Percentiles rank a stretch among this genome's conserved stretches.
Conservation (phyloP, 23 red algal genomes). For the Cyanidiococcus yangmingshanensis region DNA sequence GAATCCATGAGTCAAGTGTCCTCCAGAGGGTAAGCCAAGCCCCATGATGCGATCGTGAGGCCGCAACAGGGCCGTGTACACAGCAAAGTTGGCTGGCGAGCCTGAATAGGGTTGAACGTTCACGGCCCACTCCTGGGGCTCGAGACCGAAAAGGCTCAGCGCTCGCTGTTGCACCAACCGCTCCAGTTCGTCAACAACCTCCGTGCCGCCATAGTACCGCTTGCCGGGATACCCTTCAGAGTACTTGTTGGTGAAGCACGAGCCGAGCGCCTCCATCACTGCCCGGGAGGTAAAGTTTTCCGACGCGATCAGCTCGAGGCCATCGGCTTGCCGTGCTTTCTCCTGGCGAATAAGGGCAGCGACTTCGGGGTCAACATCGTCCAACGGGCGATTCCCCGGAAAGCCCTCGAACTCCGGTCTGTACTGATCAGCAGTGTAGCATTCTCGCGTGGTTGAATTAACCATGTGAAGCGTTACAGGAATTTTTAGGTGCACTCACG, state of each 20-base stretch:
- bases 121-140: conserved; percentile 63
- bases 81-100: conserved; percentile 95
- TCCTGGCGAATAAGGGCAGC: conserved; percentile 15
- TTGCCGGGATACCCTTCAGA: conserved; percentile 47
- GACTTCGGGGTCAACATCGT: conserved; percentile 42
- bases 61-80: conserved; percentile 68
- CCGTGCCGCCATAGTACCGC: conserved; percentile 90
- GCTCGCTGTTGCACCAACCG: conserved; percentile 51
- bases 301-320: conserved; percentile 28
- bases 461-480: background rate
- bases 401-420: background rate
- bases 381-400: conserved; percentile 49
- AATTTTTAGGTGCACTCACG: too few species aligned
- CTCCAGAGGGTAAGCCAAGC: conserved; percentile 78
- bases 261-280: conserved; percentile 55
- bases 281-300: conserved; percentile 39
- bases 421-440: background rate
- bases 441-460: background rate
- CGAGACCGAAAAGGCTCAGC: conserved; percentile 57
- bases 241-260: conserved; percentile 79
- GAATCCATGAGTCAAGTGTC: conserved; percentile 94
- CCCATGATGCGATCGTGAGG: conserved; percentile 97
- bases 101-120: conserved; percentile 95
- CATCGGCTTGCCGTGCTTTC: conserved; percentile 21
- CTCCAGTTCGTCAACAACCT: conserved; percentile 74